Percentiles rank a stretch among this genome's conserved stretches.
These are phyloP conservation scores for Stephania yunnanensis DNA, from an alignment of 164 flowering plant genomes.

Conservation along the genomic window DNA sequence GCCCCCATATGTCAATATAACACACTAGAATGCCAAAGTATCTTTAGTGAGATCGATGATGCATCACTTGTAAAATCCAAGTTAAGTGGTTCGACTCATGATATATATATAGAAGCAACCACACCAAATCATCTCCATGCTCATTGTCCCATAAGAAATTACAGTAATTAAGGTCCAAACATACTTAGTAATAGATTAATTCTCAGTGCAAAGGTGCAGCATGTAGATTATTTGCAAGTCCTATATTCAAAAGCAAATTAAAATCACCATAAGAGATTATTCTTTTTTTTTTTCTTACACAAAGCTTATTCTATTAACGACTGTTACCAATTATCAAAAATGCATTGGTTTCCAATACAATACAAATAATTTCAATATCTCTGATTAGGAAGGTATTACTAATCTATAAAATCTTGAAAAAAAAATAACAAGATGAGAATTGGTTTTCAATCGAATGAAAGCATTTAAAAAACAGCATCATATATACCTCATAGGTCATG, in stretches of 20 bases:
- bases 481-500: slow-evolving; percentile 92
- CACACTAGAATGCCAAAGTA: no score
- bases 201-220: background rate
- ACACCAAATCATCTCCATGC: no score
- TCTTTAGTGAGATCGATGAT: no score
- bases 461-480: background rate
- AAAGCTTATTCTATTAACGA: no score
- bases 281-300: no score
- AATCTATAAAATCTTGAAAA: background rate
- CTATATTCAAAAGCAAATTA: background rate
- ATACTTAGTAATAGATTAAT: background rate
- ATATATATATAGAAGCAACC: no score
- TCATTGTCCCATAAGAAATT: no score
- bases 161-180: no score
- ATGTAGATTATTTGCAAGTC: background rate
- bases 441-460: background rate
- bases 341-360: background rate
- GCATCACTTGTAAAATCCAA: no score
- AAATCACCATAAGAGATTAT: background rate
- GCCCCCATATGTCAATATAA: background rate
- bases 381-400: no score
- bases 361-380: no score
- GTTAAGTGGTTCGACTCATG: no score
- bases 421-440: background rate
- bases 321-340: background rate